phyloP scores from a whole-genome alignment of 257 asterid genomes.

The Rhazya stricta region DNA sequence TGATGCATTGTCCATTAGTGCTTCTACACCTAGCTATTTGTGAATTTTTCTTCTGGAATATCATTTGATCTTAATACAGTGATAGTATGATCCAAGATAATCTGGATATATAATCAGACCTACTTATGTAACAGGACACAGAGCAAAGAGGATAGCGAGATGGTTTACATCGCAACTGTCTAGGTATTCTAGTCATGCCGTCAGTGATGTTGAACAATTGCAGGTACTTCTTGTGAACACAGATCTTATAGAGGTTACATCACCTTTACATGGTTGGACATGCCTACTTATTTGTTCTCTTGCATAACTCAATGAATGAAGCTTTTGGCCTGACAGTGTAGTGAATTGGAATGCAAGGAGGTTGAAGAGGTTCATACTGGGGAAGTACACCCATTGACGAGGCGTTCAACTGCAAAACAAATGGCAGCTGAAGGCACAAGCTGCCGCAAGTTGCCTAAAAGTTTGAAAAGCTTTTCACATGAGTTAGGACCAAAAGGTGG shows the following conservation, averaged over 20 bases:
- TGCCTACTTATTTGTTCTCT: background rate
- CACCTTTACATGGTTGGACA: conserved; percentile 2
- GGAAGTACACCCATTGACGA: conserved; percentile 43
- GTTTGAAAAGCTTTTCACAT: conserved; percentile 86
- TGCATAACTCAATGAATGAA: conserved; percentile 9
- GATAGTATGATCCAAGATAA: background rate
- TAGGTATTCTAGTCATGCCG: conserved; percentile 54
- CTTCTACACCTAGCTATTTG: background rate
- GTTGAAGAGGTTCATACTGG: conserved; percentile 42
- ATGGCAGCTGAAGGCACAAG: conserved; percentile 36
- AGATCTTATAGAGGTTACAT: conserved; percentile 10
- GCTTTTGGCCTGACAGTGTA: conserved; percentile 40
- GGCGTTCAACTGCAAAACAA: conserved; percentile 33
- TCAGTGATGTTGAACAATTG: conserved; percentile 31
- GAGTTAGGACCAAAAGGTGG: conserved; percentile 88
- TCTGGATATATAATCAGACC: background rate
- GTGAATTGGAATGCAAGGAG: conserved; percentile 37
- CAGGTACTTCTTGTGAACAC: conserved; percentile 35
- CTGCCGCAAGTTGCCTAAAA: conserved; percentile 33
- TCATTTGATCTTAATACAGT: background rate
- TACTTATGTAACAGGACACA: conserved; percentile 46
- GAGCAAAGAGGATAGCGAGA: conserved; percentile 70
- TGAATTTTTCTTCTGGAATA: background rate
- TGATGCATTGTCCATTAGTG: background rate
- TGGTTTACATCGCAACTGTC: conserved; percentile 71